Evolutionary conservation across 805 yeast species (phyloP).

Genomic region (Ogataea polymorpha): DNA sequence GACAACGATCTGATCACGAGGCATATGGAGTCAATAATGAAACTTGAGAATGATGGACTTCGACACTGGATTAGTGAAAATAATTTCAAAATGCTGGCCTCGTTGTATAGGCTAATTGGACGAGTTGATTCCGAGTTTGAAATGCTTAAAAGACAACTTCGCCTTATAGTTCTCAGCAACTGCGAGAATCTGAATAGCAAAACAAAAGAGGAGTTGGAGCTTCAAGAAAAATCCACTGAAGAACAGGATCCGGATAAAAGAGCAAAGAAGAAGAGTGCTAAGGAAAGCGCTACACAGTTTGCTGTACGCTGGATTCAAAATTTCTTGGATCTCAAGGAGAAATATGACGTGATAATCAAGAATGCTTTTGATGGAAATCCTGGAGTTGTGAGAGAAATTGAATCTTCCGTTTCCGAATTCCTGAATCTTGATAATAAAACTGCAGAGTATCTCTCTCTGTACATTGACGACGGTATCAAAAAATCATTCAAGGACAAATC

Average conservation of each 20-base stretch:
- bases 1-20: constrained; percentile 56
- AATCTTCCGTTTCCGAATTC: constrained; percentile 58
- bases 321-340: constrained; percentile 49
- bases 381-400: constrained; percentile 51
- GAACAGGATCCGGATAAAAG: constrained; percentile 16
- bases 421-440: constrained; percentile 48
- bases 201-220: constrained; percentile 24
- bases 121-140: constrained; percentile 53
- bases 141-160: constrained; percentile 46
- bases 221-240: constrained; percentile 17
- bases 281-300: constrained; percentile 42
- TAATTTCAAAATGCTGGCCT: constrained; percentile 39
- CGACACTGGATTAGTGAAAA: constrained; percentile 52
- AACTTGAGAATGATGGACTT: constrained; percentile 53
- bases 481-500: constrained; percentile 46
- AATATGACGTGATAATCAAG: constrained; percentile 46
- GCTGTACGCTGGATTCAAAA: constrained; percentile 70
- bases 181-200: constrained; percentile 40
- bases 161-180: constrained; percentile 42
- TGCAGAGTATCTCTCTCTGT: constrained; percentile 56
- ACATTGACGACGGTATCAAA: constrained; percentile 55
- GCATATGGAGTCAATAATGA: constrained; percentile 54
- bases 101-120: constrained; percentile 47
- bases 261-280: constrained; percentile 19
- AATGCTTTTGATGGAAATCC: constrained; percentile 49